These are phyloP conservation scores for Porphyridium purpureum DNA, from an alignment of 23 red algal genomes.

Conservation along the genomic window DNA sequence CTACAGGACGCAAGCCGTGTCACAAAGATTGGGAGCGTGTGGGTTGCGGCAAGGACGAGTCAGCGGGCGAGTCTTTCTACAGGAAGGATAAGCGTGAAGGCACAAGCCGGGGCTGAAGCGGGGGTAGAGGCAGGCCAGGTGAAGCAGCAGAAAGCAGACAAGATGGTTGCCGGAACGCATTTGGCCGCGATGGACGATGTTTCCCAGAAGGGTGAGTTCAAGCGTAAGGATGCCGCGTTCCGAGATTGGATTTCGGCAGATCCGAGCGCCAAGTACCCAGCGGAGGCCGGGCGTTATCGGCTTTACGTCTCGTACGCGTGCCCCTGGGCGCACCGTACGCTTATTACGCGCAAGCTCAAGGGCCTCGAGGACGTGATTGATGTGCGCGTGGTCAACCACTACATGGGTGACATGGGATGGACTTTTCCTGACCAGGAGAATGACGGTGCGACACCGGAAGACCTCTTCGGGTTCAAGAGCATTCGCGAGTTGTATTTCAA, in stretches of 20 bases:
- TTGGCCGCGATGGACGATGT: constrained; percentile 16
- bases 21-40: too few relatives aligned
- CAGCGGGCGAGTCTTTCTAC: too few relatives aligned
- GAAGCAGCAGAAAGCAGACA: too few relatives aligned
- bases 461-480: constrained; percentile 27
- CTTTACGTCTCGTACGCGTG: constrained; percentile 68
- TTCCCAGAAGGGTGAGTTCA: constrained; percentile 4
- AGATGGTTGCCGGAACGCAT: too few relatives aligned
- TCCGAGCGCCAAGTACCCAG: neutral
- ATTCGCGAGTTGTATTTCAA: constrained; percentile 68
- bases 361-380: constrained; percentile 38
- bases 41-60: too few relatives aligned
- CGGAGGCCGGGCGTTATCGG: constrained; percentile 3
- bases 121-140: too few relatives aligned
- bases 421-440: constrained; percentile 34
- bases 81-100: too few relatives aligned
- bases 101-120: too few relatives aligned
- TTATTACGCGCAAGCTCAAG: constrained; percentile 52
- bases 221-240: constrained; percentile 12
- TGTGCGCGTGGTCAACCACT: constrained; percentile 45
- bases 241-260: constrained; percentile 8
- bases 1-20: too few relatives aligned
- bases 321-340: constrained; percentile 64
- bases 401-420: constrained; percentile 73
- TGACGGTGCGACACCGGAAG: constrained; percentile 24